A percentile compares a stretch with the other conserved stretches of the same genome.
Evolutionary conservation across 345 rosid genomes (phyloP).

Genomic region (Boechera divaricarpa): DNA sequence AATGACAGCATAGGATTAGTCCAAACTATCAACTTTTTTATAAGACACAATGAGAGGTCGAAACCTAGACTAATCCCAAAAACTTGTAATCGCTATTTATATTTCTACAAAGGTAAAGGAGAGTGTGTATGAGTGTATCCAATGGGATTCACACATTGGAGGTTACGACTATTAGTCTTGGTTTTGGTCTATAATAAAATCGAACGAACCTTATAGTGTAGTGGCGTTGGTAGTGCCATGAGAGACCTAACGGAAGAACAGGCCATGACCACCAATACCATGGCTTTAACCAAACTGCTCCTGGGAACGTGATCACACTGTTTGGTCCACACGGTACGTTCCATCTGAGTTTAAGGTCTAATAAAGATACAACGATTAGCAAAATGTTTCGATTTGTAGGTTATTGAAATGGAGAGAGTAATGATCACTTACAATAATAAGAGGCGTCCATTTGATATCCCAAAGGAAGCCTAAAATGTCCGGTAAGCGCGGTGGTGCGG

Average conservation of each 20-base stretch:
- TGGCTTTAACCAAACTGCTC: constrained; percentile 96
- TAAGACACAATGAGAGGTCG: background rate
- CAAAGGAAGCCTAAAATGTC: constrained; percentile 84
- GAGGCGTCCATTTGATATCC: constrained; percentile 99
- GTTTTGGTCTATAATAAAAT: background rate
- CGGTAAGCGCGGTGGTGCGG: constrained; percentile 59
- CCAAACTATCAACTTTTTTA: background rate
- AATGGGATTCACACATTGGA: background rate
- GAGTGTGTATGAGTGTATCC: background rate
- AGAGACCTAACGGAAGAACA: constrained; percentile 80
- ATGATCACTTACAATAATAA: constrained; percentile 70
- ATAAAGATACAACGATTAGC: background rate
- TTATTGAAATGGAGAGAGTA: background rate
- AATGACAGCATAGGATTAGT: constrained; percentile 2
- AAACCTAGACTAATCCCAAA: background rate
- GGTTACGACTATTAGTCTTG: background rate
- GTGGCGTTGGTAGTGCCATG: constrained; percentile 84
- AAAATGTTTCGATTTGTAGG: background rate
- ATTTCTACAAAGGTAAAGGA: background rate
- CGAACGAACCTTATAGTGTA: constrained; percentile 67
- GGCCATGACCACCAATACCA: constrained; percentile 99
- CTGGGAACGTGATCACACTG: constrained; percentile 93
- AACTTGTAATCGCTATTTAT: background rate
- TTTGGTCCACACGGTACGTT: constrained; percentile 94
- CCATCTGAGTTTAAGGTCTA: constrained; percentile 91